These are phyloP conservation scores for Aspergillus alliaceus DNA, from an alignment of 2,329 filamentous ascomycete genomes.

Conservation along the genomic window DNA sequence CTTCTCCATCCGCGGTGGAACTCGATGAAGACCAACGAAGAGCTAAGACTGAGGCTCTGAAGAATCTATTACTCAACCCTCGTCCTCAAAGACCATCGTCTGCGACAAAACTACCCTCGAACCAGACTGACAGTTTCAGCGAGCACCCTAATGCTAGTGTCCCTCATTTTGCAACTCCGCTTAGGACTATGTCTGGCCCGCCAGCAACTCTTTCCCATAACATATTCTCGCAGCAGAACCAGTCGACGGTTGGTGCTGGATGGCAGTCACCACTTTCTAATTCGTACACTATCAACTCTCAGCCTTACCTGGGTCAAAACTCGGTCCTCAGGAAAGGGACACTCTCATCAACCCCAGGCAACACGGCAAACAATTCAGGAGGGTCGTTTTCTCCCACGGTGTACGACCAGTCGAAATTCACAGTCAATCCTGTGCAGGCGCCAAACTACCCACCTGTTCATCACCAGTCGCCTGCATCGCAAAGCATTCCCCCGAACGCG, in stretches of 20 bases:
- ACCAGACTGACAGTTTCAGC: conserved; percentile 19
- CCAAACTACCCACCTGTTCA: conserved; percentile 24
- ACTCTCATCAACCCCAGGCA: conserved; percentile 21
- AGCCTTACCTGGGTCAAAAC: conserved; percentile 26
- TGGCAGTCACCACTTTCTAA: conserved; percentile 24
- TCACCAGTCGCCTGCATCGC: conserved; percentile 24
- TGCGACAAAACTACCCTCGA: conserved; percentile 27
- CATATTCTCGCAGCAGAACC: conserved; percentile 16
- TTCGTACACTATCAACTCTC: conserved; percentile 21
- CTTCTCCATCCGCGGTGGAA: conserved; percentile 26
- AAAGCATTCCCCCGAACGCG: conserved; percentile 19
- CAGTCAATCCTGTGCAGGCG: conserved; percentile 11
- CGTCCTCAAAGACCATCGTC: conserved; percentile 37
- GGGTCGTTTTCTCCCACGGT: conserved; percentile 21
- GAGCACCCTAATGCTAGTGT: conserved; percentile 21
- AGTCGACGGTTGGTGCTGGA: conserved; percentile 15
- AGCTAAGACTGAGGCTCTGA: conserved; percentile 46
- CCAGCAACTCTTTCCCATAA: conserved; percentile 24
- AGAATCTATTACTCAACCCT: conserved; percentile 46
- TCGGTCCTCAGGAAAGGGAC: conserved; percentile 35
- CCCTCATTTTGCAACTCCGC: conserved; percentile 31
- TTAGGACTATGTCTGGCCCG: conserved; percentile 37
- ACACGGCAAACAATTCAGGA: conserved; percentile 7
- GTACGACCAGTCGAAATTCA: conserved; percentile 23
- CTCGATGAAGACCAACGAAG: conserved; percentile 42